phyloP scores from a whole-genome alignment of 73 alveolate species.

The Paramecium sexaurelia region DNA sequence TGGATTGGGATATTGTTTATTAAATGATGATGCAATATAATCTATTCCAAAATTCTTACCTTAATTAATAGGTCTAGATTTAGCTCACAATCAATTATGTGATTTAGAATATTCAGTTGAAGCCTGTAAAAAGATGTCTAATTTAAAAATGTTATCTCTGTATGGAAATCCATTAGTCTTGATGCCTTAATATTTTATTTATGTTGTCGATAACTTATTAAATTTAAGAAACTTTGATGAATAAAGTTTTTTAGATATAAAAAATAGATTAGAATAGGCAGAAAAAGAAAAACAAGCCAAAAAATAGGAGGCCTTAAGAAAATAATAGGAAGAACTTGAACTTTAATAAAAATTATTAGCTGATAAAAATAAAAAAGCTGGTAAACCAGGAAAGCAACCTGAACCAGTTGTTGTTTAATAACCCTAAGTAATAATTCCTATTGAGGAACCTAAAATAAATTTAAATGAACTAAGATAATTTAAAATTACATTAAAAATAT shows the following conservation, averaged over 20 bases:
- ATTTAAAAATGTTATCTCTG: background rate
- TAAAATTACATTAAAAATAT: background rate
- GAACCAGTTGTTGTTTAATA: background rate
- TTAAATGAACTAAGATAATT: background rate
- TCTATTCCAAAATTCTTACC: background rate
- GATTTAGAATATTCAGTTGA: constrained; percentile 40
- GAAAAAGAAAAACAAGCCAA: constrained; percentile 30
- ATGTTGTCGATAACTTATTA: background rate
- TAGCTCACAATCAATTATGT: constrained; percentile 24
- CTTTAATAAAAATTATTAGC: background rate
- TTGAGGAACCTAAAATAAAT: constrained; percentile 17
- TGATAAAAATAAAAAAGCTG: constrained; percentile 59
- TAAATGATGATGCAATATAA: constrained; percentile 39
- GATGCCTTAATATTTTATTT: constrained; percentile 38
- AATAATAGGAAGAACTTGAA: background rate
- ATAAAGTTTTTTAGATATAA: constrained; percentile 20
- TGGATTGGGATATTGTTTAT: constrained; percentile 32
- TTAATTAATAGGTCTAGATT: constrained; percentile 13
- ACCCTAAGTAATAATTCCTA: background rate
- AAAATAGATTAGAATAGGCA: constrained; percentile 25
- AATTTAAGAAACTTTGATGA: constrained; percentile 33
- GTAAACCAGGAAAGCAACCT: background rate
- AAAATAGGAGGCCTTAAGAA: background rate
- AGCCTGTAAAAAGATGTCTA: background rate
- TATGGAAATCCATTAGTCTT: constrained; percentile 47